Evolutionary conservation across 768 basidiomycete species (phyloP), one percentile per base, ranked within the genome.

Genomic region (Kwoniella shandongensis): DNA sequence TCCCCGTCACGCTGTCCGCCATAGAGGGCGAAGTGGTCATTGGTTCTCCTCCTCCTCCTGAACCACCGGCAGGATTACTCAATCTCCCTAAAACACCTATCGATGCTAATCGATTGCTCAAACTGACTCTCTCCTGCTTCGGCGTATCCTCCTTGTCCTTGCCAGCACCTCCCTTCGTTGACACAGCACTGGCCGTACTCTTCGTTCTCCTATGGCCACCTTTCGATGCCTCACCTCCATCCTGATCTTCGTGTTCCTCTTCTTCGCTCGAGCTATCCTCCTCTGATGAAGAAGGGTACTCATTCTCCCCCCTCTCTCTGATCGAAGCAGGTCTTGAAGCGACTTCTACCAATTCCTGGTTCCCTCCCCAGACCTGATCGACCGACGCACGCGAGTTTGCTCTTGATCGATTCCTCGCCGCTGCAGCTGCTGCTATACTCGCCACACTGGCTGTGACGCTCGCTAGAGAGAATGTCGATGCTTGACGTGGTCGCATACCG

Each of bases 381-480:
- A 29, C 54, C 6, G 62, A 54, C 0, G 66, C 70, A 10, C 64
- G 51, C n/a, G 69, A 67, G 30, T 41, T 68, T 7, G 74, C 69
- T 29, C 72, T 39, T 30, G 74, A 70, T 36, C 74, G 54, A 27
- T 58, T 57, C 7, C 72, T 52, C 32, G 69, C 69, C 2, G 67
- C 67, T 58, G 70, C 74, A 65, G 65, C 81, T 76, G 57, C 81
- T 76, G 61, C 80, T 59, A 64, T 76, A 26, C 82, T 84, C 1
- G 90, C 82, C 6, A 89, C 83, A 7, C 81, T 82, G n/a, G 80
- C 84, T 1, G 84, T 82, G 27, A 93, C 79, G 62, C 83, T 86
- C 4, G 88, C 86, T 59, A 92, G 89, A 20, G 89, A 90, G 69
- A 92, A 91, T 11, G 84, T 85, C 22, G 85, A 85, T 51, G 89